Conservation (phyloP, 225 moss, liverwort and hornwort species). For the Pseudisothecium myosuroides region DNA sequence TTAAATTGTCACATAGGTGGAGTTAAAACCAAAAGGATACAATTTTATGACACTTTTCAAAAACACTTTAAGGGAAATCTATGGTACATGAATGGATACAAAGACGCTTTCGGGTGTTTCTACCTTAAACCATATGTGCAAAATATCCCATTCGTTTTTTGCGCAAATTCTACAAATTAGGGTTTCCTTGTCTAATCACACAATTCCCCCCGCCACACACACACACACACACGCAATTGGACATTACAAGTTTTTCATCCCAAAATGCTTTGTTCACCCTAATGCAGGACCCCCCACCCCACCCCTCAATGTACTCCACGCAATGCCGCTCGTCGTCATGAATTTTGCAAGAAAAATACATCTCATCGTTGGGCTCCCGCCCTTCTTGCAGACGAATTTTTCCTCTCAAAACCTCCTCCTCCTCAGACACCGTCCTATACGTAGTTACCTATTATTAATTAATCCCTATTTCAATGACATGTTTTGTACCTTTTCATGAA, state of each 20-base stretch:
- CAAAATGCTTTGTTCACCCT: neutral
- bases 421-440: neutral
- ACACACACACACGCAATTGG: no score
- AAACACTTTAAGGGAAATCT: no score
- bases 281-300: neutral
- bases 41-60: no score
- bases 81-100: no score
- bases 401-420: no score
- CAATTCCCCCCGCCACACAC: accelerated
- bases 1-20: no score
- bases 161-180: accelerated
- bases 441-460: neutral
- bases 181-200: neutral
- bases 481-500: neutral
- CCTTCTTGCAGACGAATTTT: no score
- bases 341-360: neutral
- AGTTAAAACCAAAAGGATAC: no score
- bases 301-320: accelerated
- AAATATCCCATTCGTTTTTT: neutral
- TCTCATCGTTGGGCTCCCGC: no score
- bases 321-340: accelerated
- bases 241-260: no score
- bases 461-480: neutral
- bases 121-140: accelerated
- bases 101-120: no score